Conservation (phyloP, 2,329 filamentous ascomycete species). For the Aspergillus vadensis region DNA sequence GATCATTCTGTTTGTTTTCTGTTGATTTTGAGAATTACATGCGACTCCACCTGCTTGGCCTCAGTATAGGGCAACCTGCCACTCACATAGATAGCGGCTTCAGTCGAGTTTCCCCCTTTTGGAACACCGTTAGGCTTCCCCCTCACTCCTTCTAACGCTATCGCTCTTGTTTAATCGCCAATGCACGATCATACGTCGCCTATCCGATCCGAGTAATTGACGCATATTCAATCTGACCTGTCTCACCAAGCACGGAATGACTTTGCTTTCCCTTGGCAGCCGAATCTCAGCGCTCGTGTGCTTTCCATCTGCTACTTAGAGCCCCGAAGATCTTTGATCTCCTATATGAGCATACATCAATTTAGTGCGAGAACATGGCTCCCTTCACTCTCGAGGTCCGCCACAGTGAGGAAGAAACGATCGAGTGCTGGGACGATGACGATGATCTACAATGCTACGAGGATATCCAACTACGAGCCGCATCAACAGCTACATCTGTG, state of each 20-base stretch:
- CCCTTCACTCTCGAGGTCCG: conserved; percentile 36
- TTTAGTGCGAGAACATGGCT: conserved; percentile 36
- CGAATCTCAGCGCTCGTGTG: conserved; percentile 25
- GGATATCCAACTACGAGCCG: conserved; percentile 48
- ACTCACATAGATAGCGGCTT: neutral
- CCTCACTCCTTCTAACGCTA: neutral
- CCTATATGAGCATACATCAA: conserved; percentile 1
- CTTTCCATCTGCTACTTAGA: conserved; percentile 23
- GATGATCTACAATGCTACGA: conserved; percentile 51
- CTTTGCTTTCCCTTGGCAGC: conserved; percentile 23
- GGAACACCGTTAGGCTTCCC: neutral
- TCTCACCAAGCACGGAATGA: conserved; percentile 30
- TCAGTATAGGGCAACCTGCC: neutral
- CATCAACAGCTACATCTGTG: conserved; percentile 49
- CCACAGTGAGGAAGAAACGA: conserved; percentile 37
- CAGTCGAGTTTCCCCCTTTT: neutral
- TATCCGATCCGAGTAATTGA: neutral
- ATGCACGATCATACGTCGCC: neutral
- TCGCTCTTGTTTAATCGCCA: neutral
- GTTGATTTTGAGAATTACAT: neutral
- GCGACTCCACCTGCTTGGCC: neutral
- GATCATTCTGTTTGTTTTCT: neutral
- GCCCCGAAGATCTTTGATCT: neutral
- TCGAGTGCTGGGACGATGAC: conserved; percentile 55
- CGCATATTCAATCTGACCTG: neutral